Percentiles rank a stretch among this genome's conserved stretches.
Evolutionary conservation across 2,329 filamentous ascomycete genomes (phyloP).

Genomic region (Alternaria panax): DNA sequence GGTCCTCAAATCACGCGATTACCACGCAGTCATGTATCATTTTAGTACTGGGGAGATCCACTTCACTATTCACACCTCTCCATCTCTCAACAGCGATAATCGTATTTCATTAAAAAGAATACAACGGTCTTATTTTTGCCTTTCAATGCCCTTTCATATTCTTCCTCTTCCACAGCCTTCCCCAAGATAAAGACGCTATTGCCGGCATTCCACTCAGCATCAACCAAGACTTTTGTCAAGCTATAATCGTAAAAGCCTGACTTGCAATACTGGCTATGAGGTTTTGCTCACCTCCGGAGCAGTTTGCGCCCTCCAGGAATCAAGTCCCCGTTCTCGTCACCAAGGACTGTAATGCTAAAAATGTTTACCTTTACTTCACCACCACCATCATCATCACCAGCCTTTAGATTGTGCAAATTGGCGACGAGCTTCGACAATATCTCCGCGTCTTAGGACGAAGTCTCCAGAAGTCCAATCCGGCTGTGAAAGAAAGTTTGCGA

Average conservation of each 20-base stretch:
- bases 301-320: background rate
- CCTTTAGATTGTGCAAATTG: no score
- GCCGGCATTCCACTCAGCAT: conserved; percentile 4
- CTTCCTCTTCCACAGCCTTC: background rate
- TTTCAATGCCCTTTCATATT: background rate
- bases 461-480: background rate
- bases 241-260: background rate
- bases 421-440: background rate
- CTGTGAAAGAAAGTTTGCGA: background rate
- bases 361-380: no score
- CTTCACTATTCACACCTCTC: background rate
- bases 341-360: no score
- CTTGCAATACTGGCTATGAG: background rate
- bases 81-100: background rate
- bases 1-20: background rate
- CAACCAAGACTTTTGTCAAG: background rate
- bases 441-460: background rate
- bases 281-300: background rate
- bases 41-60: background rate
- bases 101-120: background rate
- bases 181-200: background rate
- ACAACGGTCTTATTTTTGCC: background rate
- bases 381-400: no score
- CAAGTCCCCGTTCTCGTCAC: background rate
- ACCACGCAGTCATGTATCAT: background rate